phyloP scores from a whole-genome alignment of 2,329 filamentous ascomycete species.

The Knufia fluminis region DNA sequence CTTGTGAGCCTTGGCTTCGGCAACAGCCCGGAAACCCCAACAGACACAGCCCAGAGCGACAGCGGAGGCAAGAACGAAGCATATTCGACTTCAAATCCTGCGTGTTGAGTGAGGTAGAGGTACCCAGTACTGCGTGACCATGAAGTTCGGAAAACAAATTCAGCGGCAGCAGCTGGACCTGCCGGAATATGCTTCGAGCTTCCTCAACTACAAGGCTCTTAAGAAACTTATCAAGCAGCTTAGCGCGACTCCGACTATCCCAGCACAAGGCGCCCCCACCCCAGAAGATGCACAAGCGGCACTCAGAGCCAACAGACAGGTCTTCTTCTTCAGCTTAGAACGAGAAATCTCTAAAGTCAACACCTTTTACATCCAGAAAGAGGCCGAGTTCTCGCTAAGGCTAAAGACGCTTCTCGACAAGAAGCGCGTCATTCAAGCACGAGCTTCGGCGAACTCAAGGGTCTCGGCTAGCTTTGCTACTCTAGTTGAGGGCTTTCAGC shows the following conservation, averaged over 20 bases:
- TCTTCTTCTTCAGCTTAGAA: slow-evolving; percentile 97
- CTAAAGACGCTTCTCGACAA: slow-evolving; percentile 89
- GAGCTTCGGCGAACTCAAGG: slow-evolving; percentile 66
- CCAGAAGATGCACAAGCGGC: slow-evolving; percentile 37
- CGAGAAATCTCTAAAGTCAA: slow-evolving; percentile 98
- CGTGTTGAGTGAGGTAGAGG: no score
- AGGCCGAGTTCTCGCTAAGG: slow-evolving; percentile 88
- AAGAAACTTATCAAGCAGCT: slow-evolving; percentile 99
- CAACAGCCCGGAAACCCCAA: no score
- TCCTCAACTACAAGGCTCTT: slow-evolving; percentile 97
- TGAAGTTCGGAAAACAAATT: slow-evolving; percentile 99
- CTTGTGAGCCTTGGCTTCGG: no score
- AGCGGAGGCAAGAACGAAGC: no score
- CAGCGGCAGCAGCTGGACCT: slow-evolving; percentile 98
- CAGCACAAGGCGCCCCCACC: slow-evolving; percentile 57
- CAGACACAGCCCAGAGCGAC: no score
- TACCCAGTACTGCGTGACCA: slow-evolving; percentile 33
- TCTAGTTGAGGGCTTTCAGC: slow-evolving; percentile 90
- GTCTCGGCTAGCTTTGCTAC: slow-evolving; percentile 89
- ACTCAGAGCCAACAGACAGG: slow-evolving; percentile 92
- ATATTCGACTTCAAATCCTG: no score
- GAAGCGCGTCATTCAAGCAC: slow-evolving; percentile 80
- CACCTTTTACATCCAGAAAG: slow-evolving; percentile 93
- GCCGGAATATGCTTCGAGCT: slow-evolving; percentile 97
- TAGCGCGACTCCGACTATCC: slow-evolving; percentile 78